Evolutionary conservation across 257 asterid genomes (phyloP).

Genomic region (Solanum tacnaense): DNA sequence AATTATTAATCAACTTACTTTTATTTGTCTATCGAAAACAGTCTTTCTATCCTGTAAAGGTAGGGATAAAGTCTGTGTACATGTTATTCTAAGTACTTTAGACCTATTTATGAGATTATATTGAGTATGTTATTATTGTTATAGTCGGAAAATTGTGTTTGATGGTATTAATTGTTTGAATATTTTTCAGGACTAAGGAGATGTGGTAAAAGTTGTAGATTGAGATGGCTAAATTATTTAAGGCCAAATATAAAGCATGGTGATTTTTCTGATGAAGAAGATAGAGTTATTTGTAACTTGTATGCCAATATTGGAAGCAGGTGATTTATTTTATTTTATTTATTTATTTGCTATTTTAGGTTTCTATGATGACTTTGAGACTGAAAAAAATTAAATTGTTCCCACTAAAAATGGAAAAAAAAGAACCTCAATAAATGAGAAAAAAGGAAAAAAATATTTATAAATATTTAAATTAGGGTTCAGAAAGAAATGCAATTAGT

Average conservation of each 20-base stretch:
- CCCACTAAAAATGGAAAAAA: constrained; percentile 14
- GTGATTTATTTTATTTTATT: constrained; percentile 12
- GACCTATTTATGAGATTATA: background rate
- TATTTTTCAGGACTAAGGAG: constrained; percentile 50
- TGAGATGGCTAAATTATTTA: constrained; percentile 87
- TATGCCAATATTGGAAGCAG: constrained; percentile 90
- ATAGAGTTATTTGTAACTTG: constrained; percentile 57
- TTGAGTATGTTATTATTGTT: background rate
- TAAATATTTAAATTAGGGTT: background rate
- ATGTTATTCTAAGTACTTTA: background rate
- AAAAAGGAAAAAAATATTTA: background rate
- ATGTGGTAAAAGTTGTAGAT: constrained; percentile 87
- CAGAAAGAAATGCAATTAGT: background rate
- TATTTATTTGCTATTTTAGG: background rate
- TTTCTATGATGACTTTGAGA: constrained; percentile 1
- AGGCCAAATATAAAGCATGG: constrained; percentile 86
- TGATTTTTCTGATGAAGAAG: constrained; percentile 84
- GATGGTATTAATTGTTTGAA: background rate
- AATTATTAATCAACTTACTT: background rate
- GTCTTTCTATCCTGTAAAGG: background rate
- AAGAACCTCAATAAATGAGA: background rate
- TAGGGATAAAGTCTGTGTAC: background rate
- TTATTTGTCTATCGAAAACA: background rate
- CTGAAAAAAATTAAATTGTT: background rate
- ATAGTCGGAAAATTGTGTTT: background rate